A percentile compares a stretch with the other conserved stretches of the same genome.
Evolutionary conservation across 2,329 filamentous ascomycete genomes (phyloP).

Genomic region (Ascocoryne sarcoides): DNA sequence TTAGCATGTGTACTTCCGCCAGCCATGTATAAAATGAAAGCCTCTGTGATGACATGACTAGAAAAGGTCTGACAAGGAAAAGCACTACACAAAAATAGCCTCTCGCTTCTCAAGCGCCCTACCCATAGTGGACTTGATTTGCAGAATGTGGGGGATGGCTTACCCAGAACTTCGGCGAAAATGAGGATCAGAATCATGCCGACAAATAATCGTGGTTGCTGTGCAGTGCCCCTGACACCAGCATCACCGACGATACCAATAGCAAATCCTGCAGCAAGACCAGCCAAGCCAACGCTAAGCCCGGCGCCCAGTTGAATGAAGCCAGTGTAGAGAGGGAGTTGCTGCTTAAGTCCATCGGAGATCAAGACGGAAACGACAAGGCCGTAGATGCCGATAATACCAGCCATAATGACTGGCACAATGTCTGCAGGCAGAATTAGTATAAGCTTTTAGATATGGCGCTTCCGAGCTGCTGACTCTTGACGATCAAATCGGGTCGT

Average conservation of each 20-base stretch:
- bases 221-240: slow-evolving; percentile 76
- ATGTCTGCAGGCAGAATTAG: slow-evolving; percentile 57
- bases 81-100: no score
- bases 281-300: slow-evolving; percentile 71
- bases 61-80: neutral
- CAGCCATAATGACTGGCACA: slow-evolving; percentile 99
- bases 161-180: slow-evolving; percentile 81
- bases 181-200: slow-evolving; percentile 79
- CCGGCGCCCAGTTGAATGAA: slow-evolving; percentile 83
- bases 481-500: slow-evolving; percentile 95
- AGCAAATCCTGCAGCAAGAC: slow-evolving; percentile 77
- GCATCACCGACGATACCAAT: slow-evolving; percentile 85
- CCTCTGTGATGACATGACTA: neutral
- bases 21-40: no score
- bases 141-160: neutral
- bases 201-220: slow-evolving; percentile 60
- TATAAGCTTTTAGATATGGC: neutral
- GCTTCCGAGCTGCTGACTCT: slow-evolving; percentile 65
- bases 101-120: no score
- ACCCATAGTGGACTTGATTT: no score
- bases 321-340: slow-evolving; percentile 66
- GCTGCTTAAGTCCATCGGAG: slow-evolving; percentile 67
- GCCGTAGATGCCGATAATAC: slow-evolving; percentile 99
- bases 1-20: slow-evolving; percentile 18
- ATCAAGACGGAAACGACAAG: slow-evolving; percentile 83